Conservation (phyloP, 495 filamentous ascomycete species). For the Lichina pygmaea region DNA sequence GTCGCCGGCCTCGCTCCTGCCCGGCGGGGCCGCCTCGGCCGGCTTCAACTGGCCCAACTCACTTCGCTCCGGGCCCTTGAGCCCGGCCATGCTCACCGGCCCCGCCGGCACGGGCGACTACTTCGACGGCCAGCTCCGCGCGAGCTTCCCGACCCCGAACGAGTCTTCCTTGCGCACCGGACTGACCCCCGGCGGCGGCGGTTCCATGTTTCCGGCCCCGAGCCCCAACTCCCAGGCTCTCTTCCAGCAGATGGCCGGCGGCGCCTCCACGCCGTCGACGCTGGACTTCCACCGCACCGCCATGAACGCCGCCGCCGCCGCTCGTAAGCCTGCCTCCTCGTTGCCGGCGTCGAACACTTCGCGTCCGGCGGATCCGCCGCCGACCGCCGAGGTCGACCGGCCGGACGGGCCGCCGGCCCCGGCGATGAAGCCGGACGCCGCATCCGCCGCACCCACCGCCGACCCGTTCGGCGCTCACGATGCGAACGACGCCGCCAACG, state of each 20-base stretch:
- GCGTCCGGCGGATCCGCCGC: conserved; percentile 9
- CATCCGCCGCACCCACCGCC: conserved; percentile 6
- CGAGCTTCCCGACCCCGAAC: conserved; percentile 85
- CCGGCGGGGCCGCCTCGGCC: conserved; percentile 31
- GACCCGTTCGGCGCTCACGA: conserved; percentile 63
- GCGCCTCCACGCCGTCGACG: conserved; percentile 54
- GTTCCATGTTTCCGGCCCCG: conserved; percentile 83
- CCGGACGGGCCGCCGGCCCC: conserved; percentile 12
- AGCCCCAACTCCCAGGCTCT: conserved; percentile 67
- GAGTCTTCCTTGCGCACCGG: conserved; percentile 84
- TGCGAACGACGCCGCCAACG: conserved; percentile 82
- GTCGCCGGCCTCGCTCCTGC: conserved; percentile 58
- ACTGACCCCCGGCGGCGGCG: conserved; percentile 80
- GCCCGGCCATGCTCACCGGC: conserved; percentile 90
- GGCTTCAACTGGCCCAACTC: conserved; percentile 64
- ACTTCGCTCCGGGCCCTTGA: conserved; percentile 73
- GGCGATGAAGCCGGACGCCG: no score
- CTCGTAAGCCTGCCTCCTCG: conserved; percentile 7
- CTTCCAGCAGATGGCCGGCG: conserved; percentile 50
- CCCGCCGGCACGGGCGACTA: conserved; percentile 41
- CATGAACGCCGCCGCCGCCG: conserved; percentile 43
- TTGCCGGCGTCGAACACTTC: neutral
- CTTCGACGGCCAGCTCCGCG: conserved; percentile 54
- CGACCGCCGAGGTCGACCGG: conserved; percentile 15
- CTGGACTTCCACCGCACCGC: conserved; percentile 90